These are phyloP conservation scores for Ganoderma boninense DNA, from an alignment of 1,284 basidiomycete genomes.

Conservation along the genomic window DNA sequence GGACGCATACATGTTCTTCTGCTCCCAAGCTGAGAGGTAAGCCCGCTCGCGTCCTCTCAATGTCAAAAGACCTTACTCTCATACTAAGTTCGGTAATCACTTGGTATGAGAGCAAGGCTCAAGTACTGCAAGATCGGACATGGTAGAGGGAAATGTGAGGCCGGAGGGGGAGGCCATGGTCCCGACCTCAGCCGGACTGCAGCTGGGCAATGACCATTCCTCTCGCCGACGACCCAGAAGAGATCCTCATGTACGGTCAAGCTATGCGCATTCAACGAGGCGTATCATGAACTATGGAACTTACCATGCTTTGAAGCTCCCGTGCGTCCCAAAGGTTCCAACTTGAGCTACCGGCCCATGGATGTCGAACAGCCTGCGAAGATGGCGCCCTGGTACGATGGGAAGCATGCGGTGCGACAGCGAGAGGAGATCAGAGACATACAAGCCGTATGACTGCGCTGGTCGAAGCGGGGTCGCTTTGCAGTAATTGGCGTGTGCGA, in stretches of 20 bases:
- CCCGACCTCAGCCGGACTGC: no score
- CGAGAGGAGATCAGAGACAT: background rate
- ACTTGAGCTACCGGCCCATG: background rate
- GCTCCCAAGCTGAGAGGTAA: background rate
- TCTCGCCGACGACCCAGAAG: no score
- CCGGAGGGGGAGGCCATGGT: no score
- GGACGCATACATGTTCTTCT: no score
- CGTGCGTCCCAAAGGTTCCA: background rate
- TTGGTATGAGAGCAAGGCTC: no score
- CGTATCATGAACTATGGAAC: background rate
- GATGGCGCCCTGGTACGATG: background rate
- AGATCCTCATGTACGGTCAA: background rate
- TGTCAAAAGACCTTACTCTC: no score
- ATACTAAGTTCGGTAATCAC: no score
- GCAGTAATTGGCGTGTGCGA: background rate
- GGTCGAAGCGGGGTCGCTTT: background rate
- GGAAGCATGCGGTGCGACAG: background rate
- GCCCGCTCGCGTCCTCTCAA: no score
- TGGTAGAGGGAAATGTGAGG: background rate
- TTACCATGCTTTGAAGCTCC: background rate
- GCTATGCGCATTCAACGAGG: background rate
- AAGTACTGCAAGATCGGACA: background rate
- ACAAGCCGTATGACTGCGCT: background rate
- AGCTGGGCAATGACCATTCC: no score
- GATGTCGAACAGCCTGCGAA: background rate